Percentiles rank a stretch among this genome's conserved stretches.
Conservation (phyloP, 805 yeast genomes). For the Candida methanosorbosa region DNA sequence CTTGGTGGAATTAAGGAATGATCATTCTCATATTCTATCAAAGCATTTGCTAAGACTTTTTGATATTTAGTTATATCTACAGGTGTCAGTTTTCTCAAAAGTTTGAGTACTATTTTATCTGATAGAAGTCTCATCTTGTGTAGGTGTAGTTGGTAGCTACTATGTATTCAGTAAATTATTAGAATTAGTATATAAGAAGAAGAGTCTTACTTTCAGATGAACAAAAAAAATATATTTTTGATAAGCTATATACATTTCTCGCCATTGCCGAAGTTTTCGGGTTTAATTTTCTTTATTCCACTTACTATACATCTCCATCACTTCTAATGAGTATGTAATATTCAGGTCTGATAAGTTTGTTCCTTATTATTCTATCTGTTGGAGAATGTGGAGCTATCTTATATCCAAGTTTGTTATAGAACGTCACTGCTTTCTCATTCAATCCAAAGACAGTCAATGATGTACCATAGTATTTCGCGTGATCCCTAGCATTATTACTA, state of each 20-base stretch:
- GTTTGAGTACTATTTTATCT: constrained; percentile 19
- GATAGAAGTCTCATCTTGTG: constrained; percentile 29
- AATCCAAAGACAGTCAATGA: constrained; percentile 43
- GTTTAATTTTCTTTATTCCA: too few species aligned
- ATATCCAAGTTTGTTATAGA: constrained; percentile 38
- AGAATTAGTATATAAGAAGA: too few species aligned
- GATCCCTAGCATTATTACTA: background rate
- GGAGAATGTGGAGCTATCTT: constrained; percentile 33
- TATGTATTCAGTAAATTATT: too few species aligned
- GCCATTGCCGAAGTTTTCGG: too few species aligned
- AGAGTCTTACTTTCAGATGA: too few species aligned
- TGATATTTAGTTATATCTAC: constrained; percentile 27
- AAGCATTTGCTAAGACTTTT: constrained; percentile 25
- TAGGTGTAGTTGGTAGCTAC: too few species aligned
- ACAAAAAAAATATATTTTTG: too few species aligned
- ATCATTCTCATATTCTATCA: constrained; percentile 32
- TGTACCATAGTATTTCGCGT: constrained; percentile 18
- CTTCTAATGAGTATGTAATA: constrained; percentile 29
- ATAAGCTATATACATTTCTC: too few species aligned
- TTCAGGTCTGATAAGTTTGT: constrained; percentile 32
- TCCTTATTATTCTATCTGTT: constrained; percentile 28
- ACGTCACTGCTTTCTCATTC: constrained; percentile 31
- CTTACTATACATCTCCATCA: too few species aligned
- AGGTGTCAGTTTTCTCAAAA: constrained; percentile 20
- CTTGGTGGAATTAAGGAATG: constrained; percentile 46